Percentiles rank a stretch among this genome's conserved stretches.
phyloP scores from a whole-genome alignment of 345 rosid species.

The Limnanthes douglasii region DNA sequence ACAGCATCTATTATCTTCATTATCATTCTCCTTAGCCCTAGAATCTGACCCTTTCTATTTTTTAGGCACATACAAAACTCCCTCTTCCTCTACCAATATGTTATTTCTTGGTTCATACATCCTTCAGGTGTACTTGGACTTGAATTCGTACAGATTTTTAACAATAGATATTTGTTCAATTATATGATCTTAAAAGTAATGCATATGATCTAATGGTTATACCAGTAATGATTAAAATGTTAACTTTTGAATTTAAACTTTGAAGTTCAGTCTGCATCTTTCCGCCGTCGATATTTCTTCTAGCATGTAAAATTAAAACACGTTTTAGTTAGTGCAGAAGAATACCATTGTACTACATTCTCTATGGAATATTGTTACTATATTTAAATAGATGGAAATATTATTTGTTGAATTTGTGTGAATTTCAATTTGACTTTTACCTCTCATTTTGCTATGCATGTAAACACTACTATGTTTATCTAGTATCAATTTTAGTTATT shows the following conservation, averaged over 20 bases:
- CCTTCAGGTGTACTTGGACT: not conserved
- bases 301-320: conserved; percentile 10
- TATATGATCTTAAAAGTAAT: not conserved
- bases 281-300: conserved; percentile 30
- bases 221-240: too few relatives aligned
- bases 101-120: conserved; percentile 20
- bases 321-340: too few relatives aligned
- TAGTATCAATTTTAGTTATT: too few relatives aligned
- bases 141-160: not conserved
- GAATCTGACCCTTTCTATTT: conserved; percentile 22
- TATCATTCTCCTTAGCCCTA: conserved; percentile 63
- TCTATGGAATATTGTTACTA: too few relatives aligned
- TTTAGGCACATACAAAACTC: conserved; percentile 15
- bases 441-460: too few relatives aligned
- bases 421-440: too few relatives aligned
- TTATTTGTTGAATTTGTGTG: too few relatives aligned
- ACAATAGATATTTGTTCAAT: not conserved
- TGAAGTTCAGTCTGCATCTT: conserved; percentile 60
- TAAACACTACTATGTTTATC: too few relatives aligned
- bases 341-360: too few relatives aligned
- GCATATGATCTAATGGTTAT: too few relatives aligned
- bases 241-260: conserved; percentile 68
- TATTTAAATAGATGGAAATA: too few relatives aligned
- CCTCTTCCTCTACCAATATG: conserved; percentile 45
- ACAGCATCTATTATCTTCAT: conserved; percentile 9